Base-by-base conservation (phyloP, 345 rosid genomes). In the Corchorus olitorius region DNA sequence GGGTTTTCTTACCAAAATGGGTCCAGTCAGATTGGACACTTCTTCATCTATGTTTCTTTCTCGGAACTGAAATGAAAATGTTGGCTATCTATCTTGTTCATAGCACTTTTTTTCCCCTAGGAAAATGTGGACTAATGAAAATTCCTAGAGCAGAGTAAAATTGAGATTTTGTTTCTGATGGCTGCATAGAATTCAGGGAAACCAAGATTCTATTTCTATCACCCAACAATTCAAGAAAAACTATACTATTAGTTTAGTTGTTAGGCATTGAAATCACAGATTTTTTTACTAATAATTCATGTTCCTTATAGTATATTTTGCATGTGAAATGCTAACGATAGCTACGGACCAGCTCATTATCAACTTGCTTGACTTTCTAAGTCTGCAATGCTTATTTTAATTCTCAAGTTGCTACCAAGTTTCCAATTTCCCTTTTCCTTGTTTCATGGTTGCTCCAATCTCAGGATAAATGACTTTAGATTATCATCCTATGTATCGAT, bases 131-230 rank as follows among this genome's bases (percentile, higher is more conserved):
- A 22, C 27, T 59, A 43, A n/a, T 8, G 64, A 48, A 35, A 50
- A 45, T 66, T 33, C 54, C 8, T 20, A n/a, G 54, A 50, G 16
- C 50, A 9, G 9, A 43, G 19, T 20, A n/a, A 41, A 45, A 6
- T 27, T 62, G 34, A 20, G 15, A 41, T 19, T 17, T 20, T 46
- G 33, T 45, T 2, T 27, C 27, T 27, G 27, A 27, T 27, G 27
- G 27, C 50, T 65, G 75, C 73, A 61, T 61, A 46, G 49, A 75
- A 50, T 75, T 48, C 27, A 78, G 65, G 75, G 67, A 66, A 39
- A 39, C 6, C 43, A 39, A 6, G 43, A 39, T 39, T 39, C 43
- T 39, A 6, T 39, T 39, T 39, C 43, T 39, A 6, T 39, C 43
- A 39, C 43, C 4, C 5, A 6, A 39, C 6, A 39, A 6, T 39